Percentiles rank a stretch among this genome's conserved stretches.
These are phyloP conservation scores for Ceratocystis huliohia DNA, from an alignment of 2,329 filamentous ascomycete genomes.

Conservation along the genomic window DNA sequence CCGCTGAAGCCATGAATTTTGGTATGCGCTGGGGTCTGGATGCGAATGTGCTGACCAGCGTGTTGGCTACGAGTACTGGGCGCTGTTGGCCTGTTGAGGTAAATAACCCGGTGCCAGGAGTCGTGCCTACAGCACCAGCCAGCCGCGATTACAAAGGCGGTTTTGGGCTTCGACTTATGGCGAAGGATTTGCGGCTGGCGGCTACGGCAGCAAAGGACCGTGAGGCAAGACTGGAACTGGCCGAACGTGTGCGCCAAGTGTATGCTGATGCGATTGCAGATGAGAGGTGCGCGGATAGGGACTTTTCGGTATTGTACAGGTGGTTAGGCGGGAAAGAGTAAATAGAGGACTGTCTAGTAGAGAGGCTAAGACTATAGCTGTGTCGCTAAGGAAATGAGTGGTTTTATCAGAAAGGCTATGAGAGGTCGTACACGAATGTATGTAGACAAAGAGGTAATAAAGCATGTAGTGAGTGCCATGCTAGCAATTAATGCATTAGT, in stretches of 20 bases:
- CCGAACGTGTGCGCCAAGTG: constrained; percentile 47
- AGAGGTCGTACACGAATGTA: background rate
- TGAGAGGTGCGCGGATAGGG: constrained; percentile 52
- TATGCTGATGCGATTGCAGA: constrained; percentile 54
- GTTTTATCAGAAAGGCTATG: background rate
- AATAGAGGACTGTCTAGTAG: background rate
- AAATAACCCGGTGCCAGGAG: constrained; percentile 87
- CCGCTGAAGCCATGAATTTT: constrained; percentile 53
- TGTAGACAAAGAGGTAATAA: constrained; percentile 4
- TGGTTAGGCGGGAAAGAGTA: constrained; percentile 47
- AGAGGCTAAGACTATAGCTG: background rate
- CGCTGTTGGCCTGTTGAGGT: constrained; percentile 90
- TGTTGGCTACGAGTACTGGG: constrained; percentile 92
- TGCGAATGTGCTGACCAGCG: constrained; percentile 55
- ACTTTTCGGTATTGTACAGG: constrained; percentile 73
- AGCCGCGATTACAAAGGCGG: constrained; percentile 63
- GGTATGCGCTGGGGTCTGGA: constrained; percentile 50
- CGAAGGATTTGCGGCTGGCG: constrained; percentile 63
- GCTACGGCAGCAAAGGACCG: constrained; percentile 58
- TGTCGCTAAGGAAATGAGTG: background rate
- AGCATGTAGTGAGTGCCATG: background rate
- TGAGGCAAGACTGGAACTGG: constrained; percentile 52
- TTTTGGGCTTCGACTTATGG: constrained; percentile 67
- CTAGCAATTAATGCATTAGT: constrained; percentile 30
- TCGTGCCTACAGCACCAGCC: constrained; percentile 63